Percentiles rank a stretch among this genome's conserved stretches.
Conservation (phyloP, 768 basidiomycete species). For the Amyloporia xantha region DNA sequence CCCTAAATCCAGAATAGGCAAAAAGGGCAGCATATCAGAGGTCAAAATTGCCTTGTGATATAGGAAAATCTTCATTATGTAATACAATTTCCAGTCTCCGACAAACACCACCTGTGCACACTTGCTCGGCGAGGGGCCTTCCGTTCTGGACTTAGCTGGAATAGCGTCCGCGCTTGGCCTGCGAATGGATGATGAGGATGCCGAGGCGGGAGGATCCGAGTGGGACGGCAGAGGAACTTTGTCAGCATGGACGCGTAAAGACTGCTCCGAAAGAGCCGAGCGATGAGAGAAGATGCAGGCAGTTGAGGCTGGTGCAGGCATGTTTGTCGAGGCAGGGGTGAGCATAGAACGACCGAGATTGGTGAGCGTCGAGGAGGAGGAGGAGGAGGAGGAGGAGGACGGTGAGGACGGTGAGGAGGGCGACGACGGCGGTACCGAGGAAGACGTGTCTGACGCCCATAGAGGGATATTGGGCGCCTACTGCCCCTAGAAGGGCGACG, state of each 20-base stretch:
- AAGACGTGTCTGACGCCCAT: not conserved
- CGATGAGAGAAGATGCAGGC: constrained; percentile 69
- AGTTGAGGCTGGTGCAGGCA: constrained; percentile 44
- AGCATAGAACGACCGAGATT: constrained; percentile 45
- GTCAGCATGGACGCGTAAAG: constrained; percentile 34
- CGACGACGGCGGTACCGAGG: not conserved
- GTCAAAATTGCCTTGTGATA: too few relatives aligned
- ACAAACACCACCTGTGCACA: too few relatives aligned
- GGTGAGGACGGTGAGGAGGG: not conserved
- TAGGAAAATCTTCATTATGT: too few relatives aligned
- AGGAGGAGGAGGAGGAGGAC: too few relatives aligned
- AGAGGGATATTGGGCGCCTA: too few relatives aligned
- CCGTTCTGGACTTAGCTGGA: too few relatives aligned
- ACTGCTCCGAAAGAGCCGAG: constrained; percentile 28
- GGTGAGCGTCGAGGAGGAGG: constrained; percentile 49
- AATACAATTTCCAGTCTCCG: too few relatives aligned
- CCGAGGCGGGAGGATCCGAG: constrained; percentile 4
- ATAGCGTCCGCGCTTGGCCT: constrained; percentile 6
- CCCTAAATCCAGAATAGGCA: too few relatives aligned
- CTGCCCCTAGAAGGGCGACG: too few relatives aligned
- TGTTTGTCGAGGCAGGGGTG: constrained; percentile 51
- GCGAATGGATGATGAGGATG: constrained; percentile 6
- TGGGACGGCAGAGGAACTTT: constrained; percentile 12
- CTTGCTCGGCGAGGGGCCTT: too few relatives aligned
- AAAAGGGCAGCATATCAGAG: too few relatives aligned